A percentile compares a stretch with the other conserved stretches of the same genome.
Evolutionary conservation across 495 filamentous ascomycete species (phyloP).

Genomic region (Endocarpon pusillum): DNA sequence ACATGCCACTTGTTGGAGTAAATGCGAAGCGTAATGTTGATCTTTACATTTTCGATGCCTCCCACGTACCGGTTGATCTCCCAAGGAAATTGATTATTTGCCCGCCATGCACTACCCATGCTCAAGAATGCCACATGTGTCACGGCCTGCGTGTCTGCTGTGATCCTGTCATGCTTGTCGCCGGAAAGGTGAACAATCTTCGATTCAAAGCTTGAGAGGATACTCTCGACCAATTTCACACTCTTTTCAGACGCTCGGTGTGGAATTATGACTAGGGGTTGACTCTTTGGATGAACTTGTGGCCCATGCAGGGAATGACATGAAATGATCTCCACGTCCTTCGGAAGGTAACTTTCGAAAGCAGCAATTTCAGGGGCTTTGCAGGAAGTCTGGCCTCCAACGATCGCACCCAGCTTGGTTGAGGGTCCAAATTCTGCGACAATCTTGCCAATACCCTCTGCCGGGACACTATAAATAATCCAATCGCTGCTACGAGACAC

Average conservation of each 20-base stretch:
- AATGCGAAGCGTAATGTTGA: constrained; percentile 91
- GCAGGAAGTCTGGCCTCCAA: constrained; percentile 95
- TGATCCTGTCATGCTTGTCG: constrained; percentile 83
- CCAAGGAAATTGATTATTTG: constrained; percentile 89
- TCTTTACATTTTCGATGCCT: constrained; percentile 98
- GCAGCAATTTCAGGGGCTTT: constrained; percentile 92
- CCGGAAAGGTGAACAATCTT: constrained; percentile 75
- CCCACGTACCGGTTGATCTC: constrained; percentile 83
- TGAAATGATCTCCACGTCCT: constrained; percentile 83
- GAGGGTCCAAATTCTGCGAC: constrained; percentile 80
- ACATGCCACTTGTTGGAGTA: constrained; percentile 99
- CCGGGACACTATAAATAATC: constrained; percentile 96
- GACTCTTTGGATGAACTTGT: constrained; percentile 66
- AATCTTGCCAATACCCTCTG: constrained; percentile 69
- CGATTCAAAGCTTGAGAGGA: constrained; percentile 67
- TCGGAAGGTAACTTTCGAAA: constrained; percentile 75
- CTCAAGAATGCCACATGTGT: constrained; percentile 92
- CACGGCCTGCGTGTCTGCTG: constrained; percentile 93
- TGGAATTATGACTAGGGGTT: constrained; percentile 82
- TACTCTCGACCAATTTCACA: constrained; percentile 57
- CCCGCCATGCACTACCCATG: constrained; percentile 95
- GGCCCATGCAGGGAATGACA: constrained; percentile 96
- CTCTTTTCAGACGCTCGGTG: constrained; percentile 69
- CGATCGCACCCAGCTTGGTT: constrained; percentile 82
- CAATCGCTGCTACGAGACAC: constrained; percentile 90